phyloP scores from a whole-genome alignment of 1,284 basidiomycete species.

The Omphalotus olearius region DNA sequence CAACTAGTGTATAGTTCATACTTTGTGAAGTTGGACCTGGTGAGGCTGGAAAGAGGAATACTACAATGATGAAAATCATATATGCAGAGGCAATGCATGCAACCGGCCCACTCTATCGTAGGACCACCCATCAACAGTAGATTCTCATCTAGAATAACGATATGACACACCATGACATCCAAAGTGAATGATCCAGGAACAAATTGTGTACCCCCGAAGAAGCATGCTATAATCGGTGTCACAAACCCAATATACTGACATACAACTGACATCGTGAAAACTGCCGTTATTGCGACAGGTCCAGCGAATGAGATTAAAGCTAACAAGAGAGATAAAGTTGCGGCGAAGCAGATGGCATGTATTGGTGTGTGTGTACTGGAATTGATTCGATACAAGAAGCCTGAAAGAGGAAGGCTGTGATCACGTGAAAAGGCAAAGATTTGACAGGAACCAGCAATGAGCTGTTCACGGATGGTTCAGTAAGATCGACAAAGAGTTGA shows the following conservation, averaged over 20 bases:
- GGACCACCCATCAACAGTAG: not conserved
- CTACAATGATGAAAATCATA: slow-evolving; percentile 23
- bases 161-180: slow-evolving; percentile 15
- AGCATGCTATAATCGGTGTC: slow-evolving; percentile 11
- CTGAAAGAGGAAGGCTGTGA: slow-evolving; percentile 7
- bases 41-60: slow-evolving; percentile 21
- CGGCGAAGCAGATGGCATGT: slow-evolving; percentile 10
- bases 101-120: slow-evolving; percentile 19
- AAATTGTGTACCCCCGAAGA: slow-evolving; percentile 9
- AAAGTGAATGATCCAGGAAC: slow-evolving; percentile 20
- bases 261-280: slow-evolving; percentile 13
- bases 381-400: slow-evolving; percentile 9
- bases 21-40: slow-evolving; percentile 11
- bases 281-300: slow-evolving; percentile 9
- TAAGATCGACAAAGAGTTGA: not conserved
- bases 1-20: slow-evolving; percentile 20
- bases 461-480: not conserved
- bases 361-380: slow-evolving; percentile 5
- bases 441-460: slow-evolving; percentile 12
- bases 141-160: too few relatives aligned
- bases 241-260: slow-evolving; percentile 14
- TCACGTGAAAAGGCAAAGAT: slow-evolving; percentile 13
- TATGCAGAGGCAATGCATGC: slow-evolving; percentile 18
- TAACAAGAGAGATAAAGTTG: slow-evolving; percentile 3
- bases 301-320: slow-evolving; percentile 13